Evolutionary conservation across 2,329 filamentous ascomycete species (phyloP).

Genomic region (Trichoderma sp.): DNA sequence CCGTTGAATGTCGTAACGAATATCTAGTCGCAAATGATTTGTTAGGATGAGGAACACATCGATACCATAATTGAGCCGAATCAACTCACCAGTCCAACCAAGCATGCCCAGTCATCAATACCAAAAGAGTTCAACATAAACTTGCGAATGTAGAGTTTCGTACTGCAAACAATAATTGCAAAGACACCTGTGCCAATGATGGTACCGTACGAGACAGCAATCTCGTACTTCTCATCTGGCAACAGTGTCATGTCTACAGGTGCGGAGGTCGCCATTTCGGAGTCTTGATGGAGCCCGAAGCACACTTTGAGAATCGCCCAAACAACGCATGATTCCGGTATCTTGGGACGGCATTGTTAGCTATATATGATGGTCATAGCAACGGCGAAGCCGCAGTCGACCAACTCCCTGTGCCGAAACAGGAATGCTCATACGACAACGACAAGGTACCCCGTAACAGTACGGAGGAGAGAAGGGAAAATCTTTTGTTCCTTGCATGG

Average conservation of each 20-base stretch:
- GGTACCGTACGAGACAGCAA: not conserved
- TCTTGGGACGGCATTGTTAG: not conserved
- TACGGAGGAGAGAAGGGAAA: not conserved
- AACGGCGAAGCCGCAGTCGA: not conserved
- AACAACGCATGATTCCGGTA: not conserved
- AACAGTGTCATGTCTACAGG: not conserved
- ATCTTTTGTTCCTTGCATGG: not conserved
- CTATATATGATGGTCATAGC: not conserved
- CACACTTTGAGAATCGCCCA: not conserved
- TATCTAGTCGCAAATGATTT: not conserved
- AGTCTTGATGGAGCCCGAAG: not conserved
- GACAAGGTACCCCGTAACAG: not conserved
- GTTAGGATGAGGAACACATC: not conserved
- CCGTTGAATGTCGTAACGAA: conserved; percentile 7
- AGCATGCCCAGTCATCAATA: not conserved
- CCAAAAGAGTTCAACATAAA: not conserved
- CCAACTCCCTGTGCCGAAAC: not conserved
- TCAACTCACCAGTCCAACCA: not conserved
- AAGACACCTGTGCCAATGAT: not conserved
- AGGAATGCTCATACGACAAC: not conserved
- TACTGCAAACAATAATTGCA: not conserved
- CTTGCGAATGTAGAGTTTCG: not conserved
- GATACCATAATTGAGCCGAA: not conserved
- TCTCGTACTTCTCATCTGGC: not conserved
- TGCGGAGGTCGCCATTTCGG: not conserved